Base-by-base conservation (phyloP, 306 rosid genomes). In the Prunus mongolica region DNA sequence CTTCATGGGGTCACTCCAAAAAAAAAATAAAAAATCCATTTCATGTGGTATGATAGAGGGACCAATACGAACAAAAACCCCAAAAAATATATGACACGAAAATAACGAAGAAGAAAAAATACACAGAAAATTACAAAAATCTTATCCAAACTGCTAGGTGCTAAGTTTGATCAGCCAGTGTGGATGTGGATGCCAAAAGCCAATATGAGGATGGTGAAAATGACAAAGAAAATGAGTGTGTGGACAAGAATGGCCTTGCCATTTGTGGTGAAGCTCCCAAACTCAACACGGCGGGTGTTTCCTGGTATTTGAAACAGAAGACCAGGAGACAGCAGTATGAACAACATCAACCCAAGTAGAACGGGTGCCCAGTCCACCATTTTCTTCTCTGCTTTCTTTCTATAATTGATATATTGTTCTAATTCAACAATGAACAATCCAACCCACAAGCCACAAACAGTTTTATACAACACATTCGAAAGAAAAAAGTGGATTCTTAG, bases 351-450 rank as follows among this genome's bases (percentile, higher is more conserved):
- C 55, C 87, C 93, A 3, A 89, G 13, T 1, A 84, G 24, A 57
- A 86, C 46, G 18, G 93, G 93, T 19, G 86, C 90, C 93, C 93
- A 89, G 38, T 89, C 90, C 79, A 82, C 13, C 87, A 86, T 88
- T 62, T 69, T 71, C 55, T 32, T 65, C 22, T 11, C 6, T 63
- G 20, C 45, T 54, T 18, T 15, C 20, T 54, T 6, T 49, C 25
- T 44, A 24, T 46, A 52, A 18, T 52, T 47, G 16, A 47, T 47
- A 47, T 3, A 12, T 38, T 6, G 1, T 6, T 38, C 2, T 38
- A 38, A 38, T 38, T 38, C 44, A 38, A 6, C 44, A 38, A 38
- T 45, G 73, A 62, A 30, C 65, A 56, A 49, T 54, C 66, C 13
- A 30, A 49, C 12, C 69, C 61, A 62, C 30, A 22, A 46, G 9